A percentile compares a stretch with the other conserved stretches of the same genome.
phyloP scores from a whole-genome alignment of 345 rosid genomes.

The Carallia pectinifolia region DNA sequence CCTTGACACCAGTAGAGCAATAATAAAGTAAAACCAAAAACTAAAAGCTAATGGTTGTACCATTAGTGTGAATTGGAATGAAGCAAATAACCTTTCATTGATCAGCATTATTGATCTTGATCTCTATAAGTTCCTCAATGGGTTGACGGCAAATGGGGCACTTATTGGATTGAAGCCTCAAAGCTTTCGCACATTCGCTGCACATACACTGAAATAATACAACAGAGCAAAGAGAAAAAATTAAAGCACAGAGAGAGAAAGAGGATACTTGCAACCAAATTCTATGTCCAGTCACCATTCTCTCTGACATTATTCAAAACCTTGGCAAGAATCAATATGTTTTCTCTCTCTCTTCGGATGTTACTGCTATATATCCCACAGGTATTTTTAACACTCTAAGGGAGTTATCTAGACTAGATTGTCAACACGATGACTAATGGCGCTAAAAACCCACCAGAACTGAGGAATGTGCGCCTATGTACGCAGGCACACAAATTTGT shows the following conservation, averaged over 20 bases:
- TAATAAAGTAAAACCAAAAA: not conserved
- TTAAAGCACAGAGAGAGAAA: not conserved
- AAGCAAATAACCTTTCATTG: constrained; percentile 37
- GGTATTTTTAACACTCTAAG: no score
- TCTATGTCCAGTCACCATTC: not conserved
- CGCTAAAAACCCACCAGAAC: no score
- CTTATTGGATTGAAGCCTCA: constrained; percentile 77
- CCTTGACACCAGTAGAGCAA: not conserved
- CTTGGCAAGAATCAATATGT: constrained; percentile 1
- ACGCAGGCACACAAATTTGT: not conserved
- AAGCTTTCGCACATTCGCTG: constrained; percentile 70
- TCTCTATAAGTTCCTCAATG: constrained; percentile 70
- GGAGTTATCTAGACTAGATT: no score
- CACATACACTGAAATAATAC: constrained; percentile 66
- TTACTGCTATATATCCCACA: not conserved
- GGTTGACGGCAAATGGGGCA: constrained; percentile 93
- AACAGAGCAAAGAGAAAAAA: constrained; percentile 8
- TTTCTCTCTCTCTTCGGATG: not conserved
- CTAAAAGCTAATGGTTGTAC: constrained; percentile 18
- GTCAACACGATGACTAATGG: no score
- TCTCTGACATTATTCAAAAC: not conserved
- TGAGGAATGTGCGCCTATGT: no score
- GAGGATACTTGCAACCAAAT: not conserved
- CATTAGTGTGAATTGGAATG: constrained; percentile 26
- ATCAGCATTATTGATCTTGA: constrained; percentile 54